Conservation (phyloP, 1,139 yeast genomes). For the Yamadazyma sp. region DNA sequence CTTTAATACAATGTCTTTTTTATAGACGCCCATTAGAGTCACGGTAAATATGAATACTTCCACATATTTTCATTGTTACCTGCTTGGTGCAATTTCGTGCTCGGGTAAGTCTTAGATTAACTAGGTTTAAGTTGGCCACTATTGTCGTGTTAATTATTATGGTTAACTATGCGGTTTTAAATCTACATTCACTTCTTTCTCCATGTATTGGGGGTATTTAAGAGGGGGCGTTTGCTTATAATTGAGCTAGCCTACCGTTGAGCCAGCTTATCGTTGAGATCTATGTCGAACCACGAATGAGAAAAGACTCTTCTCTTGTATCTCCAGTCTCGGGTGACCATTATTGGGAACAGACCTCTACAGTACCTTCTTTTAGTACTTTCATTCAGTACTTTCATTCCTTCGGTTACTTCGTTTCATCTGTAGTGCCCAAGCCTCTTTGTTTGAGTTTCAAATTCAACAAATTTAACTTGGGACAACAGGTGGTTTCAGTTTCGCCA, state of each 20-base stretch:
- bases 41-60: constrained; percentile 61
- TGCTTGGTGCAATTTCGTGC: constrained; percentile 67
- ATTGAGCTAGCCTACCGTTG: background rate
- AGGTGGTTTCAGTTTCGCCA: constrained; percentile 56
- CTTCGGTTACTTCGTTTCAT: constrained; percentile 21
- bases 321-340: background rate
- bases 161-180: constrained; percentile 70
- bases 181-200: constrained; percentile 44
- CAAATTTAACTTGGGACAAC: constrained; percentile 63
- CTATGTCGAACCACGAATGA: background rate
- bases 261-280: background rate
- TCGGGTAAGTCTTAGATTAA: constrained; percentile 87
- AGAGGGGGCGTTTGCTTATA: too few relatives aligned
- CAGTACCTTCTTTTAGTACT: background rate
- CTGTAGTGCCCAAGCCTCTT: constrained; percentile 50
- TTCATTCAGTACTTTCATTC: too few relatives aligned
- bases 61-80: constrained; percentile 45
- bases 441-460: constrained; percentile 59
- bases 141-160: constrained; percentile 57
- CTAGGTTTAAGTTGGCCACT: constrained; percentile 52
- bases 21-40: constrained; percentile 92
- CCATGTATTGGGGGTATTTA: background rate
- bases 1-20: constrained; percentile 66
- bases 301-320: background rate
- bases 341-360: too few relatives aligned